Evolutionary conservation across 179 eudicot genomes (phyloP).

Genomic region (Carnegiea gigantea): DNA sequence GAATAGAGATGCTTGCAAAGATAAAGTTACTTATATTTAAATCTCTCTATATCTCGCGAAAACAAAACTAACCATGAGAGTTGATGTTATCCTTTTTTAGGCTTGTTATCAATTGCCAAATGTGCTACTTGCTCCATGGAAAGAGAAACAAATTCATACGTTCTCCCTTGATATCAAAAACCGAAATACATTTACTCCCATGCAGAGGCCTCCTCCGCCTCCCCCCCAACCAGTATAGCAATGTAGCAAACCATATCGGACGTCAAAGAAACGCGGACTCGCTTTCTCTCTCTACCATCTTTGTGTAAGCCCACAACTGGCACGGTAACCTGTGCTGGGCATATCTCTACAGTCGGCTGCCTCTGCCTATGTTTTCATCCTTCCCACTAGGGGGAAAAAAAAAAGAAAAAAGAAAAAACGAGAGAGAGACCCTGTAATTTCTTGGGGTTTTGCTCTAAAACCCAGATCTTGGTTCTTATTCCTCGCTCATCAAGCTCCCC

Average conservation of each 20-base stretch:
- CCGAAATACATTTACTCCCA: conserved; percentile 15
- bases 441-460: conserved; percentile 10
- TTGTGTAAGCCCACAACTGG: neutral
- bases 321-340: neutral
- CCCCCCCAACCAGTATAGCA: too few relatives aligned
- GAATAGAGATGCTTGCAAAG: too few relatives aligned
- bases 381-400: neutral
- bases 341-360: conserved; percentile 15
- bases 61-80: too few relatives aligned
- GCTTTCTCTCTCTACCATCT: conserved; percentile 4
- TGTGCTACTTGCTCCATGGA: neutral
- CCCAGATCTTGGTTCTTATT: conserved; percentile 17
- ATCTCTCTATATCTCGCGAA: too few relatives aligned
- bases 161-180: neutral
- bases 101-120: neutral
- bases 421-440: neutral
- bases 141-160: neutral
- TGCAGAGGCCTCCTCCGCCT: conserved; percentile 22
- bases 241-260: neutral
- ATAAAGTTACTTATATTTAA: too few relatives aligned
- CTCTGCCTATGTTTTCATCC: neutral
- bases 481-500: conserved; percentile 8
- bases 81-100: too few relatives aligned
- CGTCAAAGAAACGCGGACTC: neutral
- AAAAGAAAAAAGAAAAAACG: neutral